Percentiles rank a stretch among this genome's conserved stretches.
Evolutionary conservation across 371 early-diverging fungal species (phyloP).

Genomic region (Mycotypha africana): DNA sequence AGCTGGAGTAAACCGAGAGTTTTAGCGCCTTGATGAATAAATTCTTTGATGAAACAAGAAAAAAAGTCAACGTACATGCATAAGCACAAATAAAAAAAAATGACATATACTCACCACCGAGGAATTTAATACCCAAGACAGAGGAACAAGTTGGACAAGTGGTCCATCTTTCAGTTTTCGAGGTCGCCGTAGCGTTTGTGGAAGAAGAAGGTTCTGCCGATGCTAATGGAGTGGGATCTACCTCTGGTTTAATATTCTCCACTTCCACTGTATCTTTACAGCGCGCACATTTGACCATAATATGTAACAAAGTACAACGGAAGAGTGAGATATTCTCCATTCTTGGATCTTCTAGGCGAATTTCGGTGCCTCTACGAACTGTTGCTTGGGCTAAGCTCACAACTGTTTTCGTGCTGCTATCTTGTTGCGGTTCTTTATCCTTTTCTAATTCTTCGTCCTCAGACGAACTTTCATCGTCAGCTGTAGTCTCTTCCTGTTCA

Average conservation of each 20-base stretch:
- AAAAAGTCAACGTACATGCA: too few relatives aligned
- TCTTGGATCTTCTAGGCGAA: constrained; percentile 54
- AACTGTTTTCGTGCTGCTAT: not conserved
- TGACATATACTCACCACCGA: constrained; percentile 10
- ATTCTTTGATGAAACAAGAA: constrained; percentile 17
- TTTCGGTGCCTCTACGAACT: constrained; percentile 61
- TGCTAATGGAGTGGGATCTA: constrained; percentile 10
- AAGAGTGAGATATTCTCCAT: constrained; percentile 63
- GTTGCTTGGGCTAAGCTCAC: constrained; percentile 5
- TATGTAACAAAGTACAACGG: constrained; percentile 50
- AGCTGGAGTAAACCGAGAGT: constrained; percentile 72
- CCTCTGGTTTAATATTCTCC: constrained; percentile 45
- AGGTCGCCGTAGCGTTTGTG: too few relatives aligned
- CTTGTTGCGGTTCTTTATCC: constrained; percentile 3
- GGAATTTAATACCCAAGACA: constrained; percentile 46
- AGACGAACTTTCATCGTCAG: too few relatives aligned
- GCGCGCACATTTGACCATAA: constrained; percentile 65
- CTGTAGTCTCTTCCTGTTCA: not conserved
- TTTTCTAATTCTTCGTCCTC: constrained; percentile 3
- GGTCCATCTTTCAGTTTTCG: constrained; percentile 54
- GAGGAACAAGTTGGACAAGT: constrained; percentile 67
- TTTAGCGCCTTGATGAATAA: constrained; percentile 49
- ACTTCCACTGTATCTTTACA: constrained; percentile 64
- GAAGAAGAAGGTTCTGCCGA: not conserved
- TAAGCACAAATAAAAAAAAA: not conserved